Evolutionary conservation across 2,329 filamentous ascomycete genomes (phyloP).

Genomic region (Hymenoscyphus linearis): DNA sequence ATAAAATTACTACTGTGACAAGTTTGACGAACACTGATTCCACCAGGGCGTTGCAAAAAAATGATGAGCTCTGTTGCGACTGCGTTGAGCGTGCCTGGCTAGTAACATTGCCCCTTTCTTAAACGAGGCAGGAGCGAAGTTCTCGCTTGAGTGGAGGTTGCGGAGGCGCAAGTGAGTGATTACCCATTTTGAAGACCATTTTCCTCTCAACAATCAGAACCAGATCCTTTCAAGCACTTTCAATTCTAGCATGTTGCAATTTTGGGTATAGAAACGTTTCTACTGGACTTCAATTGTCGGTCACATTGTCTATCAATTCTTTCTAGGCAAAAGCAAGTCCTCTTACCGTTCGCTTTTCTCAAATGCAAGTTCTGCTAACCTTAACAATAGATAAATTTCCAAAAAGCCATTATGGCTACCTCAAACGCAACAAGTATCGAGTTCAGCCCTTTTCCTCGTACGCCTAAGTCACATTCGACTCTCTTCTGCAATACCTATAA

Average conservation of each 20-base stretch:
- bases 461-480: constrained; percentile 5
- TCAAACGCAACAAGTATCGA: constrained; percentile 8
- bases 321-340: neutral
- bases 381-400: neutral
- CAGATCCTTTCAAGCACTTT: constrained; percentile 5
- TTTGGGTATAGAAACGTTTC: constrained; percentile 17
- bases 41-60: too few species aligned
- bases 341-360: neutral
- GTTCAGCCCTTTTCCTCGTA: constrained; percentile 13
- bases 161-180: neutral
- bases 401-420: constrained; percentile 17
- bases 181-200: neutral
- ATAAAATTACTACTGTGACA: too few species aligned
- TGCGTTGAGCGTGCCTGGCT: neutral
- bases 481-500: neutral
- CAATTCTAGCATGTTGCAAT: constrained; percentile 9
- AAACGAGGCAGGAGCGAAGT: neutral
- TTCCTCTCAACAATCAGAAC: neutral
- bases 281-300: neutral
- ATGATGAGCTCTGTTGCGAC: too few species aligned
- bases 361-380: neutral
- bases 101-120: neutral
- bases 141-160: neutral
- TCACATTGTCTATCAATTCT: neutral
- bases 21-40: too few species aligned